Evolutionary conservation across 306 rosid genomes (phyloP).

Genomic region (Pyrus betulifolia): DNA sequence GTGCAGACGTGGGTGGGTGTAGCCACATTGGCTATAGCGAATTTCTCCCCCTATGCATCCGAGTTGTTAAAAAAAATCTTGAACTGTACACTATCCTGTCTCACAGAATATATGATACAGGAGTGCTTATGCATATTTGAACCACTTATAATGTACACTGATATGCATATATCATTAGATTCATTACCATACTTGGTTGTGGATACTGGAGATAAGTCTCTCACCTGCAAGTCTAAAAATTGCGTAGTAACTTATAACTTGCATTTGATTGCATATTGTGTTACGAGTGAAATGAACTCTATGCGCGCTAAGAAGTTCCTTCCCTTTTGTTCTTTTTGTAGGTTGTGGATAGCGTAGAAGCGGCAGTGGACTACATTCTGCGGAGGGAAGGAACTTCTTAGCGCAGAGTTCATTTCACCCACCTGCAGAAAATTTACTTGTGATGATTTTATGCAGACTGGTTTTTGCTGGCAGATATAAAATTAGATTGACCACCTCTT

Average conservation of each 20-base stretch:
- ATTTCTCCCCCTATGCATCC: no score
- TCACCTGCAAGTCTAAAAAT: not conserved
- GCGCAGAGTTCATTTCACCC: no score
- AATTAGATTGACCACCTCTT: not conserved
- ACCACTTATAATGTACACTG: not conserved
- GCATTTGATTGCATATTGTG: not conserved
- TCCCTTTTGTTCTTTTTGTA: not conserved
- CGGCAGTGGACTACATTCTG: constrained; percentile 31
- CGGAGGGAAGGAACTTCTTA: constrained; percentile 12
- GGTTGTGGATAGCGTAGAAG: constrained; percentile 32
- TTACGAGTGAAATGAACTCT: no score
- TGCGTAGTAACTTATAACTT: not conserved
- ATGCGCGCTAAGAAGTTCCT: no score
- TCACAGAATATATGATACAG: no score
- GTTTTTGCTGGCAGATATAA: not conserved
- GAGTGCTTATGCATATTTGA: no score
- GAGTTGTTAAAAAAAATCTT: no score
- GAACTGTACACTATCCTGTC: no score
- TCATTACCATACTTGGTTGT: no score
- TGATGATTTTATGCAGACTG: not conserved
- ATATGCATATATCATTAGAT: not conserved
- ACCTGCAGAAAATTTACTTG: not conserved
- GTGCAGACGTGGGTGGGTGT: not conserved
- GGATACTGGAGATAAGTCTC: not conserved
- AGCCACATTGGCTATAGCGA: no score